These are phyloP conservation scores for Castanopsis chinensis DNA, from an alignment of 306 rosid genomes.

Conservation along the genomic window DNA sequence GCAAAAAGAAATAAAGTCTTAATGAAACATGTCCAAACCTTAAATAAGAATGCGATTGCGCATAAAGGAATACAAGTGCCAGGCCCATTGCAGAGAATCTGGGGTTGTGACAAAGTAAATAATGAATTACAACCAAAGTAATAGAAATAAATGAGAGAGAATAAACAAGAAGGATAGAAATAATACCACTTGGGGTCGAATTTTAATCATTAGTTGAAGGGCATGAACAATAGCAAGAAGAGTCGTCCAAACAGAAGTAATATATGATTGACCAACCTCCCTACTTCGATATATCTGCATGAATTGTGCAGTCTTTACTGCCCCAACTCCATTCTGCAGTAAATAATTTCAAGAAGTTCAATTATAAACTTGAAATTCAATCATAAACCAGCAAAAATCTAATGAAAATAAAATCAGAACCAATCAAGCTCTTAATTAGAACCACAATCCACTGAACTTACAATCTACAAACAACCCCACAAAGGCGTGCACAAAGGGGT, in stretches of 20 bases:
- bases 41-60: conserved; percentile 71
- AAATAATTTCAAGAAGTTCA: conserved; percentile 1
- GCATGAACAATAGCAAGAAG: conserved; percentile 64
- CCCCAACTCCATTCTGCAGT: conserved; percentile 48
- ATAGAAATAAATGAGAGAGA: neutral
- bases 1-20: neutral
- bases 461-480: too few species aligned
- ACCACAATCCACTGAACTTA: neutral
- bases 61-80: conserved; percentile 94
- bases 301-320: conserved; percentile 47
- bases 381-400: conserved; percentile 8
- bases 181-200: conserved; percentile 92
- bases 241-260: conserved; percentile 90
- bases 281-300: conserved; percentile 89
- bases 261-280: conserved; percentile 93
- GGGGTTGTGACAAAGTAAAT: neutral
- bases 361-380: conserved; percentile 1
- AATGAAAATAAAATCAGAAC: conserved; percentile 13
- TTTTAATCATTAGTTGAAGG: conserved; percentile 73
- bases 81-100: conserved; percentile 96
- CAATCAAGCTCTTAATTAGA: neutral
- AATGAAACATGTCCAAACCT: conserved; percentile 44
- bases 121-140: conserved; percentile 2
- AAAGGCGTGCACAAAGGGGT: too few species aligned
- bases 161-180: conserved; percentile 6